phyloP scores from a whole-genome alignment of 805 yeast species.

The Schizosaccharomyces lindneri region DNA sequence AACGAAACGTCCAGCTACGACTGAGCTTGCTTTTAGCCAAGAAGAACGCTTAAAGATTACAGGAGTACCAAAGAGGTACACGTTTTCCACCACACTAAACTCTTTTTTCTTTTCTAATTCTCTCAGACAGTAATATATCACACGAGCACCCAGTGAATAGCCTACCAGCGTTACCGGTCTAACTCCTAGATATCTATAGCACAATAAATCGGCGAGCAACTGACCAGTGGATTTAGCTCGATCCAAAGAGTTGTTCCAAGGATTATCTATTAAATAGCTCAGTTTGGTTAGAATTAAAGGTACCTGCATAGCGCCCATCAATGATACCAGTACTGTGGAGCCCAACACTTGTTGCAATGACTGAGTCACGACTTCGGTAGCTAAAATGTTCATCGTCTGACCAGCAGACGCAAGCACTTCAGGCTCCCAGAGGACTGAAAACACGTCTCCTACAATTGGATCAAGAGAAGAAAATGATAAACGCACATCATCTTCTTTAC shows the following conservation, averaged over 20 bases:
- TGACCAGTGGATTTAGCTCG: slow-evolving; percentile 6
- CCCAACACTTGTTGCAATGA: slow-evolving; percentile 90
- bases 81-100: slow-evolving; percentile 7
- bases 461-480: slow-evolving; percentile 90
- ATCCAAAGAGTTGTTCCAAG: slow-evolving; percentile 7
- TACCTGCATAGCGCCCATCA: slow-evolving; percentile 14
- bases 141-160: slow-evolving; percentile 9
- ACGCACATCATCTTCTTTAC: slow-evolving; percentile 83
- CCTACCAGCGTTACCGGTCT: slow-evolving; percentile 8
- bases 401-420: slow-evolving; percentile 91
- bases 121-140: slow-evolving; percentile 5
- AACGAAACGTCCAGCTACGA: slow-evolving; percentile 8
- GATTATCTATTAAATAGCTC: slow-evolving; percentile 7
- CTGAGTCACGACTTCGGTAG: slow-evolving; percentile 77
- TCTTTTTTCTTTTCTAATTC: slow-evolving; percentile 5
- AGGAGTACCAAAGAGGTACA: slow-evolving; percentile 6
- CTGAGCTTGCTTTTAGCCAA: slow-evolving; percentile 5
- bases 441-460: slow-evolving; percentile 91
- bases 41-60: slow-evolving; percentile 1
- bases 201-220: slow-evolving; percentile 7
- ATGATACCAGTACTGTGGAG: slow-evolving; percentile 5
- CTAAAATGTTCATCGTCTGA: slow-evolving; percentile 78
- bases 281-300: slow-evolving; percentile 5
- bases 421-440: slow-evolving; percentile 89
- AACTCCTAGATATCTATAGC: slow-evolving; percentile 4